These are phyloP conservation scores for Wolfiporia cocos DNA, from an alignment of 1,284 basidiomycete species.

Conservation along the genomic window DNA sequence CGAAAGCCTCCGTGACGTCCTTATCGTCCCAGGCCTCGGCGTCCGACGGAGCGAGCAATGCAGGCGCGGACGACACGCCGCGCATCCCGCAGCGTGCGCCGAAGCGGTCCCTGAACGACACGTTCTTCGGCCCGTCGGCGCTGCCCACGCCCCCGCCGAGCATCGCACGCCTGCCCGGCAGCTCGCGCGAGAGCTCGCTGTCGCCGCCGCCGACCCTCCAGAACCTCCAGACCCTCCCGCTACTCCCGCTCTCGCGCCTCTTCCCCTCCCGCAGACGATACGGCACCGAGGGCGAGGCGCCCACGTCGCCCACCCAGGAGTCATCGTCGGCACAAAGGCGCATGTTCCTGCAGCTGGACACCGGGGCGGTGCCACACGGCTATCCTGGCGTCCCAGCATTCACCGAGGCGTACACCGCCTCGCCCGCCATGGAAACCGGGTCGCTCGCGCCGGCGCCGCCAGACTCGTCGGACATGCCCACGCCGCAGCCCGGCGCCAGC, in stretches of 20 bases:
- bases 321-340: slow-evolving; percentile 16
- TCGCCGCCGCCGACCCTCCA: slow-evolving; percentile 17
- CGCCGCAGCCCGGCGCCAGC: slow-evolving; percentile 10
- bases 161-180: slow-evolving; percentile 21
- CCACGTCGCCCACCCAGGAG: slow-evolving; percentile 4
- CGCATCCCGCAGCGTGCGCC: slow-evolving; percentile 15
- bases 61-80: slow-evolving; percentile 14
- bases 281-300: slow-evolving; percentile 16
- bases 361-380: neutral
- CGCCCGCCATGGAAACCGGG: neutral
- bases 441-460: neutral
- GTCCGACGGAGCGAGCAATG: slow-evolving; percentile 1
- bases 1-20: slow-evolving; percentile 8
- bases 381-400: neutral
- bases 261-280: slow-evolving; percentile 29
- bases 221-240: slow-evolving; percentile 17
- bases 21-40: slow-evolving; percentile 9
- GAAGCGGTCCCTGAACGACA: slow-evolving; percentile 25
- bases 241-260: slow-evolving; percentile 20
- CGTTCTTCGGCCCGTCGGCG: slow-evolving; percentile 24
- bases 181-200: slow-evolving; percentile 22
- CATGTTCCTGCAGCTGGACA: slow-evolving; percentile 17
- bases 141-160: slow-evolving; percentile 25
- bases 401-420: neutral
- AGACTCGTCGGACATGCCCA: slow-evolving; percentile 2